Evolutionary conservation across 106 monocot species (phyloP).

Genomic region (Narthecium ossifragum): DNA sequence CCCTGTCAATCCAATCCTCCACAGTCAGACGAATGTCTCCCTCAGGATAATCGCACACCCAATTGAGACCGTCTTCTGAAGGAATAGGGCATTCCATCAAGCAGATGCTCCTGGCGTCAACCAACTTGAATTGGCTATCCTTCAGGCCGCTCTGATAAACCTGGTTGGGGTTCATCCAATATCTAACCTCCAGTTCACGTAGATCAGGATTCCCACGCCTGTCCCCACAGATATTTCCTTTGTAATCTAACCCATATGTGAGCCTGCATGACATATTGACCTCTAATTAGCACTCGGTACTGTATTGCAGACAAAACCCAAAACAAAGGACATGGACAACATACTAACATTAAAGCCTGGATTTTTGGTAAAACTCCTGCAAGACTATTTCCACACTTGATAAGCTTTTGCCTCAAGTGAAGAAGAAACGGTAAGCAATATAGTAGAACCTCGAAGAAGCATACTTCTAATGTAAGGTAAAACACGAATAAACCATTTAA

Average conservation of each 20-base stretch:
- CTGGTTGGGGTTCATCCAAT: conserved; percentile 85
- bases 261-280: conserved; percentile 43
- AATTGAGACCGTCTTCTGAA: conserved; percentile 80
- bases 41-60: conserved; percentile 96
- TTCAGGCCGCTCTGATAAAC: conserved; percentile 72
- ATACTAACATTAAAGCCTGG: too few species aligned
- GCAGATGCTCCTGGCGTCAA: conserved; percentile 62
- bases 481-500: too few species aligned
- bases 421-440: too few species aligned
- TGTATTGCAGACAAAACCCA: neutral
- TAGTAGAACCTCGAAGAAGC: too few species aligned
- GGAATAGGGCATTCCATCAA: conserved; percentile 84
- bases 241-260: conserved; percentile 91
- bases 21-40: conserved; percentile 81
- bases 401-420: too few species aligned
- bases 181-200: conserved; percentile 63
- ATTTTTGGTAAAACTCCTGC: too few species aligned
- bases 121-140: conserved; percentile 43
- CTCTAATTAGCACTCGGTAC: neutral
- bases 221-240: conserved; percentile 92
- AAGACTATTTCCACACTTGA: too few species aligned
- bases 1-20: conserved; percentile 94
- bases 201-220: conserved; percentile 68
- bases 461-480: too few species aligned
- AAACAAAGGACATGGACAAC: too few species aligned